Conservation (phyloP, 2,329 filamentous ascomycete genomes). For the Claviceps maximensis region DNA sequence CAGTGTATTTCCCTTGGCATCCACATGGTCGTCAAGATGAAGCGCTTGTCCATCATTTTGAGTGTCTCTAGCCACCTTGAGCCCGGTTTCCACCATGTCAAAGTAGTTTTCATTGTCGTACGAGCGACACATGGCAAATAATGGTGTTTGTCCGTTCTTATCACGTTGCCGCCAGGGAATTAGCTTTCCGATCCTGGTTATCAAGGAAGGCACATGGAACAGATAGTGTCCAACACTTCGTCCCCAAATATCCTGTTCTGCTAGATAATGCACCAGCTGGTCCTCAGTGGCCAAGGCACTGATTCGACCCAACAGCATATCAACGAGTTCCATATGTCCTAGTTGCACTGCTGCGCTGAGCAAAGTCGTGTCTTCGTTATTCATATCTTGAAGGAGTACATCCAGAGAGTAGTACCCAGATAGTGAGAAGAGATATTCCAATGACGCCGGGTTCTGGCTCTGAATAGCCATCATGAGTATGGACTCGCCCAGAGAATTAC, state of each 20-base stretch:
- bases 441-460: slow-evolving; percentile 52
- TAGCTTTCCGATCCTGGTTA: slow-evolving; percentile 60
- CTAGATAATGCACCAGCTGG: slow-evolving; percentile 54
- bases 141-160: slow-evolving; percentile 92
- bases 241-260: slow-evolving; percentile 67
- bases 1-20: slow-evolving; percentile 84
- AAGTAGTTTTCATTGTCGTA: slow-evolving; percentile 87
- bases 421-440: slow-evolving; percentile 69
- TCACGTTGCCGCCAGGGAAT: slow-evolving; percentile 85
- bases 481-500: slow-evolving; percentile 62
- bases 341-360: slow-evolving; percentile 84
- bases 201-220: slow-evolving; percentile 77
- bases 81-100: slow-evolving; percentile 71
- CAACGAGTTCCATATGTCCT: slow-evolving; percentile 60
- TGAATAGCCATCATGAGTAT: slow-evolving; percentile 79
- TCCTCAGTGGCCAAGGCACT: slow-evolving; percentile 40
- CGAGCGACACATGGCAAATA: slow-evolving; percentile 88
- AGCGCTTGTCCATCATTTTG: slow-evolving; percentile 71
- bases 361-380: slow-evolving; percentile 80
- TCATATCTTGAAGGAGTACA: slow-evolving; percentile 67
- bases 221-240: slow-evolving; percentile 91
- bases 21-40: slow-evolving; percentile 84
- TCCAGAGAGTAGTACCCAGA: slow-evolving; percentile 60
- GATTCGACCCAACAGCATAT: slow-evolving; percentile 61
- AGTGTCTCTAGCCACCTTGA: slow-evolving; percentile 57